Evolutionary conservation across 805 yeast species (phyloP).

Genomic region (Candida verbasci): DNA sequence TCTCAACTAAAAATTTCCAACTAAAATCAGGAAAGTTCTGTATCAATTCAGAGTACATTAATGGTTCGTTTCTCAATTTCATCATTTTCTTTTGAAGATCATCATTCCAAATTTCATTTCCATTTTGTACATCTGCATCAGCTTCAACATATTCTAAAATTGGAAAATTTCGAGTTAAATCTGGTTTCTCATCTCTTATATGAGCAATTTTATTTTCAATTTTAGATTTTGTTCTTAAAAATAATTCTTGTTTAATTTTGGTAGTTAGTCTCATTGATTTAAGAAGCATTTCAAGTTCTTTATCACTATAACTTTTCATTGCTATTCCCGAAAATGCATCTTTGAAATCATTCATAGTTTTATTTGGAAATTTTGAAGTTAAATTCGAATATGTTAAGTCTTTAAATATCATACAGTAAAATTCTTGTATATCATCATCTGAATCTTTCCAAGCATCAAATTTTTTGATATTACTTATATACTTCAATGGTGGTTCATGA

Average conservation of each 20-base stretch:
- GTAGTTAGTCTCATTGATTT: not conserved
- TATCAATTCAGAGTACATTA: conserved; percentile 1
- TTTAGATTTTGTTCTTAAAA: not conserved
- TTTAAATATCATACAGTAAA: conserved; percentile 1
- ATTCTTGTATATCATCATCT: conserved; percentile 2
- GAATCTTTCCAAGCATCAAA: conserved; percentile 1
- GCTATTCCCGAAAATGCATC: not conserved
- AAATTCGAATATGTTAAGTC: conserved; percentile 1
- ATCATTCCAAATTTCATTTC: not conserved
- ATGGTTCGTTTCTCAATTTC: not conserved
- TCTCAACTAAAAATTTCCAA: not conserved
- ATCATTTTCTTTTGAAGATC: not conserved
- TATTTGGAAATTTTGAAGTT: not conserved
- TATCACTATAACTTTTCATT: not conserved
- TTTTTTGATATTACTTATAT: not conserved
- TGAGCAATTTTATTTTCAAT: not conserved
- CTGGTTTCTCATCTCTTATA: not conserved
- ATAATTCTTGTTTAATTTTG: not conserved
- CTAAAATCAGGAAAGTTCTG: not conserved
- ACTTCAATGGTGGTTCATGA: not conserved
- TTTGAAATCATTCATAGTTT: not conserved
- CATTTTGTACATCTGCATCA: not conserved
- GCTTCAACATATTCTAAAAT: not conserved
- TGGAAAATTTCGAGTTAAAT: conserved; percentile 4
- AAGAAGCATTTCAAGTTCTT: not conserved